Conservation (phyloP, 2,329 filamentous ascomycete genomes). For the Apiospora arundinis region DNA sequence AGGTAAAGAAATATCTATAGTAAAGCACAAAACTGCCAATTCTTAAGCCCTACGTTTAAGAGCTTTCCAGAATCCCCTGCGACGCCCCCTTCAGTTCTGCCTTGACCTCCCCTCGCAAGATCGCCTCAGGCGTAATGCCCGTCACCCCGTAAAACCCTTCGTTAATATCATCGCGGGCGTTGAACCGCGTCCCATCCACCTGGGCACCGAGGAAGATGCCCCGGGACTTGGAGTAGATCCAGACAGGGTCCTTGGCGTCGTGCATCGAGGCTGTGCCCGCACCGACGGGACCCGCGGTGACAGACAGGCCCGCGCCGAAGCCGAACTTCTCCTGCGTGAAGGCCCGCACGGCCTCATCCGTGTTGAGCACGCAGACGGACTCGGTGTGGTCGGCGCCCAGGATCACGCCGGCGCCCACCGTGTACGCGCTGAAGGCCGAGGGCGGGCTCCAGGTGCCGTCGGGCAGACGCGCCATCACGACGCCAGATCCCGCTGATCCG, state of each 20-base stretch:
- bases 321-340: slow-evolving; percentile 79
- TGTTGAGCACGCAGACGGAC: slow-evolving; percentile 87
- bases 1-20: not conserved
- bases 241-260: slow-evolving; percentile 62
- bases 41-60: no score
- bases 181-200: slow-evolving; percentile 84
- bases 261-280: slow-evolving; percentile 76
- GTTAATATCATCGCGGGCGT: slow-evolving; percentile 86
- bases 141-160: slow-evolving; percentile 80
- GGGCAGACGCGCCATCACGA: slow-evolving; percentile 66
- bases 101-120: slow-evolving; percentile 53
- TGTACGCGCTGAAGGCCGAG: slow-evolving; percentile 82
- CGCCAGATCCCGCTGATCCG: slow-evolving; percentile 69
- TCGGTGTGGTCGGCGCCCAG: slow-evolving; percentile 88
- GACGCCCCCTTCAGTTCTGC: slow-evolving; percentile 33
- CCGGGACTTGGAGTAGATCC: slow-evolving; percentile 87
- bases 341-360: slow-evolving; percentile 73
- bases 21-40: not conserved
- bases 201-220: slow-evolving; percentile 88
- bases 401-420: slow-evolving; percentile 79
- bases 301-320: slow-evolving; percentile 78
- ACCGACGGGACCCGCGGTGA: slow-evolving; percentile 72
- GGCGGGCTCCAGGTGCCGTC: slow-evolving; percentile 80
- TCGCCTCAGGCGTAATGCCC: slow-evolving; percentile 51
- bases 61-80: not conserved